Base-by-base conservation (phyloP, 805 yeast species). In the Trichomonascus vanleenenianus region DNA sequence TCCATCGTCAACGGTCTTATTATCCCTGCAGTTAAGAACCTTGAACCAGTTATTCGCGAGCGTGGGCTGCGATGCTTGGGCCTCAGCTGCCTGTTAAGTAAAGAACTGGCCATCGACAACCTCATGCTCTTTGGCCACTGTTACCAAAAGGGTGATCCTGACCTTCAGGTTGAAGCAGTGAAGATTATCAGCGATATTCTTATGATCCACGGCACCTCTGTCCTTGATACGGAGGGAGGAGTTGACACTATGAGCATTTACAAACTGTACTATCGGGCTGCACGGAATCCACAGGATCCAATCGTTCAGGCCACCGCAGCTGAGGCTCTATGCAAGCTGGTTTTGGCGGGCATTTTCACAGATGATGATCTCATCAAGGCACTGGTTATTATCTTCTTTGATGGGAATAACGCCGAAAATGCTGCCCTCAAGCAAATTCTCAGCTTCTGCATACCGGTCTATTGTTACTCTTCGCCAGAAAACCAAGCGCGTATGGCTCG, bases 361-460 rank as follows among this genome's bases (percentile, higher is more conserved):
- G 88, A 83, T 56, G 81, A 76, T 47, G 85, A 81, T 46, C 64
- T 87, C 33, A 47, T 63, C 9, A 48, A 83, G 57, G 75, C 84
- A 0, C 68, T 89, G 45, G 64, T 88, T 3, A 62, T 85, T 44
- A 74, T 84, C 0, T 91, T 87, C 57, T 89, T 85, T 65, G 79
- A 83, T 44, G 88, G 93, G 0, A 62, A 67, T 3, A 81, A 81
- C 44, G 63, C 75, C 3, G 64, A 69, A 3, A 86, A 86, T 54
- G 81, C 76, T 46, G 76, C 79, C 12, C 67, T 89, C 50, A 71
- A 80, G 40, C 97, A 89, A 61, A 84, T 85, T 0, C 74, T 89
- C 48, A 78, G 93, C 8, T 89, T 85, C 57, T 88, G 95, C 60
- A 71, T 89, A 14, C 96, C 97, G 0, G 95, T 85, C 0, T 87